Conservation (phyloP, 352 stramenopile genomes). For the Phytophthora pseudosyringae region DNA sequence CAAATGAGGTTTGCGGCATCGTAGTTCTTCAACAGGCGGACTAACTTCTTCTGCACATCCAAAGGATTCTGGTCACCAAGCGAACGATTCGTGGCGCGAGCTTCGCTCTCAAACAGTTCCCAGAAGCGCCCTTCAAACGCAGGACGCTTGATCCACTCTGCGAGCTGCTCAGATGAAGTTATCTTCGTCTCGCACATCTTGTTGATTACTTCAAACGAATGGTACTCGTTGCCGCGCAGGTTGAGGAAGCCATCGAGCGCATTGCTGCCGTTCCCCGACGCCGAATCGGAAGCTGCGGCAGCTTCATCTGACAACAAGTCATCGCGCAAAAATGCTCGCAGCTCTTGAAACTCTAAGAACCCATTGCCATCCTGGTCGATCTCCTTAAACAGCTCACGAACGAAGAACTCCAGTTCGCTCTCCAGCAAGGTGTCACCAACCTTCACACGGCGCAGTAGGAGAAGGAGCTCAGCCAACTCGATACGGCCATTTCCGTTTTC, state of each 20-base stretch:
- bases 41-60: constrained; percentile 77
- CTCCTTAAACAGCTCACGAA: constrained; percentile 78
- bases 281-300: constrained; percentile 12
- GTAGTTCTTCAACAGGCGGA: constrained; percentile 75
- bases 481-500: constrained; percentile 70
- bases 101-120: constrained; percentile 67
- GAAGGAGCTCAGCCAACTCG: constrained; percentile 63
- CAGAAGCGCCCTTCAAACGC: constrained; percentile 64
- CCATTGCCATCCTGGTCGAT: constrained; percentile 94
- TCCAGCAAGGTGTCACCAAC: constrained; percentile 68
- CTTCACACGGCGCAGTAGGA: constrained; percentile 69
- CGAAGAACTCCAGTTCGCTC: constrained; percentile 71
- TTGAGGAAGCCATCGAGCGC: constrained; percentile 67
- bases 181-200: constrained; percentile 65
- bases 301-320: constrained; percentile 48
- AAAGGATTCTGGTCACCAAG: constrained; percentile 52
- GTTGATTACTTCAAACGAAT: constrained; percentile 67
- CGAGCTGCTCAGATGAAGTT: constrained; percentile 50
- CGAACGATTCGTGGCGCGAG: constrained; percentile 47
- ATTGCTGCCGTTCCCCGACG: constrained; percentile 44
- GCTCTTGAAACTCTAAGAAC: constrained; percentile 95
- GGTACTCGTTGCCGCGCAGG: constrained; percentile 71
- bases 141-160: constrained; percentile 51
- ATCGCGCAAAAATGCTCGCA: constrained; percentile 80
- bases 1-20: constrained; percentile 69